These are phyloP conservation scores for Russula brevipes DNA, from an alignment of 768 basidiomycete species.

Conservation along the genomic window DNA sequence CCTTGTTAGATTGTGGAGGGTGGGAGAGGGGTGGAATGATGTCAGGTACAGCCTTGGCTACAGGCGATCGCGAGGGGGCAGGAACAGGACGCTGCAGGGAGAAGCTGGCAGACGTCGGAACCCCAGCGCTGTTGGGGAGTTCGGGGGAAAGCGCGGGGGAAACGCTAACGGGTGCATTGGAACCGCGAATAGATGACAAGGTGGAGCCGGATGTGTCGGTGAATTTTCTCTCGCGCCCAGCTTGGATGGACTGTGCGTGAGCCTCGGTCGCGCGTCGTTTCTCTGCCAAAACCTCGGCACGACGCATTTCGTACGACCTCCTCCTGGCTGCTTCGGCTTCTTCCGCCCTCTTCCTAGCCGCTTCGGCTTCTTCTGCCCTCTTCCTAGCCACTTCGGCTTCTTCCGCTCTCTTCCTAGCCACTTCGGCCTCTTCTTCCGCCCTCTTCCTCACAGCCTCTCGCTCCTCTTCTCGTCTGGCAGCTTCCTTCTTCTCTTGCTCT, in stretches of 20 bases:
- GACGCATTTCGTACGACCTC: slow-evolving; percentile 5
- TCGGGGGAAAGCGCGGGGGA: neutral
- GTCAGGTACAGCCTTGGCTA: neutral
- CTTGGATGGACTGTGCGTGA: slow-evolving; percentile 9
- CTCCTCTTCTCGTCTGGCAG: slow-evolving; percentile 9
- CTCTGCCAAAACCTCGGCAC: slow-evolving; percentile 10
- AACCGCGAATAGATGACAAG: neutral
- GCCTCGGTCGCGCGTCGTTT: slow-evolving; percentile 3
- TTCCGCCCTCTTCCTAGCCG: neutral
- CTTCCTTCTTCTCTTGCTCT: slow-evolving; percentile 13
- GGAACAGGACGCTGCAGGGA: neutral
- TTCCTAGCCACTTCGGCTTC: slow-evolving; percentile 2
- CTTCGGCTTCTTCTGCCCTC: slow-evolving; percentile 1
- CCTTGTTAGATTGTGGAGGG: neutral
- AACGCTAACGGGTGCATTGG: neutral
- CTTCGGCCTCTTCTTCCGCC: slow-evolving; percentile 4
- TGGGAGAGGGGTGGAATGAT: neutral
- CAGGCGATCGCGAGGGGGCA: neutral
- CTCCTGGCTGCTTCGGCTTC: slow-evolving; percentile 2
- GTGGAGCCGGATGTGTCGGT: neutral
- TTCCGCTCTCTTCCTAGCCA: neutral
- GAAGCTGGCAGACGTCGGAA: neutral
- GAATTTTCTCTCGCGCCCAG: slow-evolving; percentile 7
- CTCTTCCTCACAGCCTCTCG: slow-evolving; percentile 4
- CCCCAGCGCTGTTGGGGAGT: neutral